Evolutionary conservation across 345 rosid species (phyloP).

Genomic region (Mangifera indica): DNA sequence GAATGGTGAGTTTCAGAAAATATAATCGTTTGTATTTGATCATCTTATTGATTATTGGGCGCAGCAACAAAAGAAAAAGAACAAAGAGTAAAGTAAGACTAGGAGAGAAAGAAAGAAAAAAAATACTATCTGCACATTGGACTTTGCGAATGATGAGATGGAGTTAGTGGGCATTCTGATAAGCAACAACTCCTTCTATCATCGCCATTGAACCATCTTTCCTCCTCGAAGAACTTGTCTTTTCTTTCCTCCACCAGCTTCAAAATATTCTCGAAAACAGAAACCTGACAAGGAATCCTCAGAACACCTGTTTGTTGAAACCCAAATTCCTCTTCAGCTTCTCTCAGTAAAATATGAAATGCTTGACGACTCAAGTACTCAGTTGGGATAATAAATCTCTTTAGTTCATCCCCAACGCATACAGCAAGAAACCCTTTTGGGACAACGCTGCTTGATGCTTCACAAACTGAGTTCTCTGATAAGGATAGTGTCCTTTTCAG

Average conservation of each 20-base stretch:
- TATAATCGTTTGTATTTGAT: no score
- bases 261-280: slow-evolving; percentile 52
- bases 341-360: slow-evolving; percentile 52
- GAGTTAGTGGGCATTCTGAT: slow-evolving; percentile 49
- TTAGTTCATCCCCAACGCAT: slow-evolving; percentile 65
- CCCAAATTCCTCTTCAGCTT: slow-evolving; percentile 87
- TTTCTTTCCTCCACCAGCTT: slow-evolving; percentile 50
- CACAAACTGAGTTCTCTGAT: slow-evolving; percentile 32
- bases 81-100: slow-evolving; percentile 7
- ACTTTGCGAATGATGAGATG: slow-evolving; percentile 59
- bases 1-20: neutral
- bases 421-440: slow-evolving; percentile 74
- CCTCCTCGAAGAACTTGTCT: slow-evolving; percentile 31
- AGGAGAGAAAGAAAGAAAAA: neutral
- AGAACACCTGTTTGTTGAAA: slow-evolving; percentile 73
- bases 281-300: slow-evolving; percentile 65
- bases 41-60: slow-evolving; percentile 31
- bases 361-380: slow-evolving; percentile 62
- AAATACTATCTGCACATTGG: slow-evolving; percentile 64
- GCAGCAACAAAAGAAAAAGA: slow-evolving; percentile 23
- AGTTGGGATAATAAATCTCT: slow-evolving; percentile 67
- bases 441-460: slow-evolving; percentile 31
- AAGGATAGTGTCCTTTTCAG: slow-evolving; percentile 82
- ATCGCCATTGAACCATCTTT: slow-evolving; percentile 41
- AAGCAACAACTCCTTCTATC: slow-evolving; percentile 34